Conservation (phyloP, 495 filamentous ascomycete species). For the Tuber melanosporum region DNA sequence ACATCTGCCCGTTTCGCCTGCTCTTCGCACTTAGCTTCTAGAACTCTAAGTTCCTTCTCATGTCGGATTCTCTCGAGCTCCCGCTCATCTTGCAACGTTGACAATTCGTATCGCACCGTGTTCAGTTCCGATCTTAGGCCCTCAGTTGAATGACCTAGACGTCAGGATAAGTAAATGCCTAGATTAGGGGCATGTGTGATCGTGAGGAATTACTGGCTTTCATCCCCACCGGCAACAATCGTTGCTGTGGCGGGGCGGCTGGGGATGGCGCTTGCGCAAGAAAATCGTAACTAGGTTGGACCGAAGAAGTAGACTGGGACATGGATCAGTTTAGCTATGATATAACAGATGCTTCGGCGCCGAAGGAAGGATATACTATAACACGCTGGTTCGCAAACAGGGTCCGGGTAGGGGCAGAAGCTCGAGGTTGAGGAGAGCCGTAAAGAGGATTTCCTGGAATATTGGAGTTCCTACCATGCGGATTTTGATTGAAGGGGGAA, state of each 20-base stretch:
- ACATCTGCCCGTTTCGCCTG: conserved; percentile 70
- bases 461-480: conserved; percentile 4
- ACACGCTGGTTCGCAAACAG: conserved; percentile 28
- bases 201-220: conserved; percentile 21
- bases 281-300: conserved; percentile 14
- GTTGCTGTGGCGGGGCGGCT: conserved; percentile 12
- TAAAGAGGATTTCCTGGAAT: conserved; percentile 13
- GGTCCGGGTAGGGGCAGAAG: conserved; percentile 17
- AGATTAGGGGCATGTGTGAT: not conserved
- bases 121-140: conserved; percentile 62
- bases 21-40: conserved; percentile 66
- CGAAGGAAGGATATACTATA: conserved; percentile 9
- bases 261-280: conserved; percentile 16
- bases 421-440: conserved; percentile 13
- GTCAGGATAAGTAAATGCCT: not conserved
- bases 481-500: conserved; percentile 26
- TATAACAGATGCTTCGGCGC: not conserved
- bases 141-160: conserved; percentile 50
- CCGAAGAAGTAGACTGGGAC: conserved; percentile 11
- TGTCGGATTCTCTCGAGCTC: conserved; percentile 67
- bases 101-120: conserved; percentile 61
- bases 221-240: conserved; percentile 20
- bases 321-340: conserved; percentile 6
- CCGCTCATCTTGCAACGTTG: conserved; percentile 70
- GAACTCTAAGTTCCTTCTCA: conserved; percentile 74